A percentile compares a stretch with the other conserved stretches of the same genome.
Evolutionary conservation across 1,284 basidiomycete genomes (phyloP).

Genomic region (Apiotrichum domesticum): DNA sequence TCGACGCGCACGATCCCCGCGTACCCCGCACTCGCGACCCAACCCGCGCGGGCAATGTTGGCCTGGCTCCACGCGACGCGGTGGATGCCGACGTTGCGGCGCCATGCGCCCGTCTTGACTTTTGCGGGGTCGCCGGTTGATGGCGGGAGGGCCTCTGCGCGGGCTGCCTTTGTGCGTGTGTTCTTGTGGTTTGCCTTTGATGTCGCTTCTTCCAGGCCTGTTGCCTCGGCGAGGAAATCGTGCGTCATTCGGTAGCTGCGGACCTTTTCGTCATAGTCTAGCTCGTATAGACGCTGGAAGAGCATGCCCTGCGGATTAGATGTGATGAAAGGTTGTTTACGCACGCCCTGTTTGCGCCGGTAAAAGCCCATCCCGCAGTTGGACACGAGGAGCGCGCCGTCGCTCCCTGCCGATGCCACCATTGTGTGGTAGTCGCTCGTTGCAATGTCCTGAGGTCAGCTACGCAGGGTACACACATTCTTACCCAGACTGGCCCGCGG

Average conservation of each 20-base stretch:
- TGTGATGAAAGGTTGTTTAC: constrained; percentile 4
- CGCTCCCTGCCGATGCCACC: constrained; percentile 68
- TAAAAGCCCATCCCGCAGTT: constrained; percentile 23
- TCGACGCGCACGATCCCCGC: constrained; percentile 82
- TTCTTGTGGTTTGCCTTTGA: constrained; percentile 16
- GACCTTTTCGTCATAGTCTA: constrained; percentile 71
- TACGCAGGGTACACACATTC: constrained; percentile 20
- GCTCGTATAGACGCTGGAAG: constrained; percentile 69
- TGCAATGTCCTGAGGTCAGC: constrained; percentile 55
- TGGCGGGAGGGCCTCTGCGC: constrained; percentile 11
- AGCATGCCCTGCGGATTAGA: constrained; percentile 58
- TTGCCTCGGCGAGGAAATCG: constrained; percentile 65
- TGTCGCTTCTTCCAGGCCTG: constrained; percentile 11
- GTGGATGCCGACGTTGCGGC: constrained; percentile 65
- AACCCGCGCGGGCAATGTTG: constrained; percentile 59
- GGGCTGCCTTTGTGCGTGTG: constrained; percentile 6
- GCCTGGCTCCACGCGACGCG: constrained; percentile 67
- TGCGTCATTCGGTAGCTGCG: constrained; percentile 78
- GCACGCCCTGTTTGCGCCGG: constrained; percentile 23
- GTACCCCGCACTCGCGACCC: constrained; percentile 70
- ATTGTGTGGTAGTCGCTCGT: constrained; percentile 82
- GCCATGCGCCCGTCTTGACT: constrained; percentile 59
- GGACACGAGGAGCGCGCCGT: constrained; percentile 58
- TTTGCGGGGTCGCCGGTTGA: constrained; percentile 9
- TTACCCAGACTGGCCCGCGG: constrained; percentile 70